Base-by-base conservation (phyloP, 495 filamentous ascomycete genomes). In the Daldinia grandis region DNA sequence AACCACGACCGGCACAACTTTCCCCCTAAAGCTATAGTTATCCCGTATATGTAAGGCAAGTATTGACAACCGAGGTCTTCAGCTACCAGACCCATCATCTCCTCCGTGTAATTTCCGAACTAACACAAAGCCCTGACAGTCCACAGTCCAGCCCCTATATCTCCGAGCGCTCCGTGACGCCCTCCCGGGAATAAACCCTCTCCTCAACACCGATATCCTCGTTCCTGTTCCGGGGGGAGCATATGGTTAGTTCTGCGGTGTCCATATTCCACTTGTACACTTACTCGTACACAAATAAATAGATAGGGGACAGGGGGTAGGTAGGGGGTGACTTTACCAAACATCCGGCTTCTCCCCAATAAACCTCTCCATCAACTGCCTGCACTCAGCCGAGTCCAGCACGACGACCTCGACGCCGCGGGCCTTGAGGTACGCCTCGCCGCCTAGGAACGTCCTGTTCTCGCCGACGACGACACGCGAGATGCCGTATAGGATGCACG, bases 401-500 rank as follows among this genome's bases (percentile, higher is more conserved):
- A 93, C 89, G 7, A 93, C 81, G 0, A 95, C 89, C 66, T 95
- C 90, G 73, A 94, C 87, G 6, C 92, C 93, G 31, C 87, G 84
- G 71, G 84, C 84, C 74, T 84, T 84, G 15, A 96, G 83, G 72
- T 93, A 89, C 12, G 89, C 86, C 78, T 96, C 92, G 15, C 91
- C 92, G 44, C 92, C 92, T 3, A 92, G 72, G 66, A 93, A 94
- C 50, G 86, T 95, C 74, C 86, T 85, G 75, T 94, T 93, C 81
- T 97, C 93, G 7, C 93, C 93, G 80, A 96, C 87, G 35, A 97
- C 92, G 2, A 95, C 92, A 3, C 92, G 89, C 58, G 86, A 84
- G 40, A 97, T 87, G 72, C 91, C 91, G 81, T 93, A 95, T 60
- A 94, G 84, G 50, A 96, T 80, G 72, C 91, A 93, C 4, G 93